Evolutionary conservation across 306 rosid species (phyloP).

Genomic region (Hippophae rhamnoides): DNA sequence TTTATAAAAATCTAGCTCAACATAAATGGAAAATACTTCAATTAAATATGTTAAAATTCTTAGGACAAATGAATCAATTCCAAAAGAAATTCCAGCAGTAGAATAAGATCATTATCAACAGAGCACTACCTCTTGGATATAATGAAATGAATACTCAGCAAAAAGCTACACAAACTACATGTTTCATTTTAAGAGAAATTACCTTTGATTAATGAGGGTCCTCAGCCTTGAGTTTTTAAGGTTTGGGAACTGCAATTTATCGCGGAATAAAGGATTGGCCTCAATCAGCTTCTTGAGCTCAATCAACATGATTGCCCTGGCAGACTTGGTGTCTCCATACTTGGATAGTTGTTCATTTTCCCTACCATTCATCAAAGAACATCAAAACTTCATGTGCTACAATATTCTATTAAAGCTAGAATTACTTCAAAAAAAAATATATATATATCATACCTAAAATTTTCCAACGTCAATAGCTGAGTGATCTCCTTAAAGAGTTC

Average conservation of each 20-base stretch:
- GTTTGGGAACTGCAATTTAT: conserved; percentile 90
- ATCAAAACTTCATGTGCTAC: conserved; percentile 4
- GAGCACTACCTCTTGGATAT: conserved; percentile 10
- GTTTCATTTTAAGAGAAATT: conserved; percentile 3
- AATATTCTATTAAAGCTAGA: conserved; percentile 3
- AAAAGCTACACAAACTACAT: background rate
- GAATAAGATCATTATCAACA: background rate
- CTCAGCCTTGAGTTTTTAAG: conserved; percentile 90
- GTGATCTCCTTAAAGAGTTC: conserved; percentile 94
- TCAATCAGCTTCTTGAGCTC: conserved; percentile 97
- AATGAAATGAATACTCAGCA: conserved; percentile 6
- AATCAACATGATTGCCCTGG: conserved; percentile 91
- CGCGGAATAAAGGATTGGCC: conserved; percentile 93
- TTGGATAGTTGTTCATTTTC: conserved; percentile 94
- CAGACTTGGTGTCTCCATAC: conserved; percentile 96
- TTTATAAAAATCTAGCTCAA: too few relatives aligned
- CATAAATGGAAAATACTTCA: too few relatives aligned
- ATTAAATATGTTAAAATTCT: too few relatives aligned
- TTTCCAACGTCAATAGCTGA: conserved; percentile 85
- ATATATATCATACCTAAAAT: conserved; percentile 51
- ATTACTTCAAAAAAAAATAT: background rate
- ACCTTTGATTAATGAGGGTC: conserved; percentile 97
- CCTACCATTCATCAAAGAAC: conserved; percentile 33
- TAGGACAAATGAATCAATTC: conserved; percentile 3
- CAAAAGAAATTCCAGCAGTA: background rate